Conservation (phyloP, 2,329 filamentous ascomycete species). For the Fusarium xyrophilum region DNA sequence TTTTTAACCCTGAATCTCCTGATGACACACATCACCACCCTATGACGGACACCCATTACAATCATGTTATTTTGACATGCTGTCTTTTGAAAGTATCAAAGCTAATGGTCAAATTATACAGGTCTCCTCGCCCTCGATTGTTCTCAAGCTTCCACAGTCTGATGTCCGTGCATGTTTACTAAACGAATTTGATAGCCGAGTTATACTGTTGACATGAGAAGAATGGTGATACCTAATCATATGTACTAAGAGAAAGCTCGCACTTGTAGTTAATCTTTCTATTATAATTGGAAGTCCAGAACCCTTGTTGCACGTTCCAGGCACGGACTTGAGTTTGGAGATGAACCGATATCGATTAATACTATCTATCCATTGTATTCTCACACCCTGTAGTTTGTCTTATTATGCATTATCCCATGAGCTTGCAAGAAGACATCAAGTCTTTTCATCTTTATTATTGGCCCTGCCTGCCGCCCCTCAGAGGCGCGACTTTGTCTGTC, state of each 20-base stretch:
- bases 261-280: not conserved
- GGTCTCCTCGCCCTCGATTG: slow-evolving; percentile 12
- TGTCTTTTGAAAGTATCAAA: slow-evolving; percentile 45
- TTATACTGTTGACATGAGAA: not conserved
- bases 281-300: not conserved
- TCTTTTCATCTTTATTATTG: not conserved
- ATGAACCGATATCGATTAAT: not conserved
- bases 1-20: slow-evolving; percentile 72
- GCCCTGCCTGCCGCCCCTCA: not conserved
- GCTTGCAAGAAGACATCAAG: not conserved
- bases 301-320: not conserved
- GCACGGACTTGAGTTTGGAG: no score
- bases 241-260: not conserved
- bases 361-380: not conserved
- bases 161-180: slow-evolving; percentile 18
- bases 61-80: slow-evolving; percentile 34
- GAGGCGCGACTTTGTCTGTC: not conserved
- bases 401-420: not conserved
- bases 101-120: slow-evolving; percentile 47
- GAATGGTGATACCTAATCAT: not conserved
- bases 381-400: not conserved
- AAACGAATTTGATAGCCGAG: not conserved
- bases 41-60: slow-evolving; percentile 58
- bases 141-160: slow-evolving; percentile 22
- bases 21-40: slow-evolving; percentile 65